Base-by-base conservation (phyloP, 768 basidiomycete genomes). In the Lanmaoa rubissima region DNA sequence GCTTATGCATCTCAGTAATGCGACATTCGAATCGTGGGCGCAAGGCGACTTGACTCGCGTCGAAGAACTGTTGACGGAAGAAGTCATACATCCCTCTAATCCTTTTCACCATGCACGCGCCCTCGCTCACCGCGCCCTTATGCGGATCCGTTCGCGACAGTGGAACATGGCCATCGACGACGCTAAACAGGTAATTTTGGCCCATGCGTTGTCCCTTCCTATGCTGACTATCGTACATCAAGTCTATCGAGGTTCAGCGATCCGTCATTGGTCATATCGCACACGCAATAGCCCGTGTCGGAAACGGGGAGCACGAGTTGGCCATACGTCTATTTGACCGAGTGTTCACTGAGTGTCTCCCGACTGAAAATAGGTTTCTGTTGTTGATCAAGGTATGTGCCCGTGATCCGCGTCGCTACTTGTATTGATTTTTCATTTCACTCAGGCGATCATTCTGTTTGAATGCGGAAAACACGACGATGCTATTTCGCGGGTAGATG, bases 231-330 rank as follows among this genome's bases (percentile, higher is more conserved):
- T 32, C 5, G 0, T 1, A 16, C 11, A 1, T 0, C 17, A 48
- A 61, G 62, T 65, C 63, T 21, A 36, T 55, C n/a, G 4, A 58
- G 11, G 13, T 41, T n/a, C 53, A 44, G 10, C 35, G 11, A n/a
- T 65, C 63, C 1, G 43, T 42, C 2, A 44, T 64, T 3, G 59
- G 52, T 34, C 31, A 64, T 36, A 41, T 65, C 11, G 62, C 63
- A 8, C 3, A n/a, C 1, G 48, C 59, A 5, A 41, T 65, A 2
- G 50, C 55, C 1, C 21, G 2, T 1, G 11, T 48, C 13, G 19
- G 50, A 1, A 39, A 44, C 19, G 63, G 50, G 8, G 51, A 61
- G 3, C 7, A 41, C 1, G 56, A 61, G 3, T 40, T 21, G 5
- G 63, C 35, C 7, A 45, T 52, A 28, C 28, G 45, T 17, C 7